Conservation (phyloP, 345 rosid genomes). For the Camelina laxa region DNA sequence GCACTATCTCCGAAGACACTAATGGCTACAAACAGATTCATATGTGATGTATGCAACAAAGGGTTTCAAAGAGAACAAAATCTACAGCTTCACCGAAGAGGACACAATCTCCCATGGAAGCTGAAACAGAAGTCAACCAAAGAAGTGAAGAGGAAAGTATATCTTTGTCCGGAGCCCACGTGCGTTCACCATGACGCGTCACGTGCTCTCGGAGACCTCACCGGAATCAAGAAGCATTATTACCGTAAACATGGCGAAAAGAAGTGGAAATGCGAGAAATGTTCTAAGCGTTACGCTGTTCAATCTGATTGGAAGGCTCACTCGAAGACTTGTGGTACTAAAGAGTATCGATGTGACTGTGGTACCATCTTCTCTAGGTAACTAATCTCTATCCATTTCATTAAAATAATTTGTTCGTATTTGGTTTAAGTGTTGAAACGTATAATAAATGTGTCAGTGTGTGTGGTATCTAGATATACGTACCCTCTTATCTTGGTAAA, state of each 20-base stretch:
- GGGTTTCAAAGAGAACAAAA: slow-evolving; percentile 91
- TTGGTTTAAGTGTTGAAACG: slow-evolving; percentile 33
- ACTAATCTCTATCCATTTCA: slow-evolving; percentile 41
- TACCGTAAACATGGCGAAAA: slow-evolving; percentile 87
- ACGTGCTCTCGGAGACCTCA: slow-evolving; percentile 85
- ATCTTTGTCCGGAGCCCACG: slow-evolving; percentile 83
- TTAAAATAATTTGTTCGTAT: slow-evolving; percentile 41
- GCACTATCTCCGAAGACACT: slow-evolving; percentile 88
- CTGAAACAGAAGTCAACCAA: slow-evolving; percentile 78
- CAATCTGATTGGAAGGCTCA: slow-evolving; percentile 95
- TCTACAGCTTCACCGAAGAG: slow-evolving; percentile 85
- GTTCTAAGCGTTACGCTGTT: slow-evolving; percentile 78
- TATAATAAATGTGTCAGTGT: slow-evolving; percentile 26
- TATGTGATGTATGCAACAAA: slow-evolving; percentile 87
- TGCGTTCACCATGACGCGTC: slow-evolving; percentile 89
- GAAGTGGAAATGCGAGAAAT: slow-evolving; percentile 90
- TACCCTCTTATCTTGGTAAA: slow-evolving; percentile 41
- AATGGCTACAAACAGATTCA: slow-evolving; percentile 89
- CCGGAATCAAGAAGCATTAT: slow-evolving; percentile 82
- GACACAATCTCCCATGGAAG: slow-evolving; percentile 91
- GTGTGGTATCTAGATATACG: slow-evolving; percentile 28
- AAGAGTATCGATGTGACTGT: slow-evolving; percentile 86
- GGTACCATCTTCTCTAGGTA: slow-evolving; percentile 91
- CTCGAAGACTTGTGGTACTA: slow-evolving; percentile 84
- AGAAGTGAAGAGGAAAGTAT: slow-evolving; percentile 81